phyloP scores from a whole-genome alignment of 208 protist species.

The Acanthamoeba culbertsoni region DNA sequence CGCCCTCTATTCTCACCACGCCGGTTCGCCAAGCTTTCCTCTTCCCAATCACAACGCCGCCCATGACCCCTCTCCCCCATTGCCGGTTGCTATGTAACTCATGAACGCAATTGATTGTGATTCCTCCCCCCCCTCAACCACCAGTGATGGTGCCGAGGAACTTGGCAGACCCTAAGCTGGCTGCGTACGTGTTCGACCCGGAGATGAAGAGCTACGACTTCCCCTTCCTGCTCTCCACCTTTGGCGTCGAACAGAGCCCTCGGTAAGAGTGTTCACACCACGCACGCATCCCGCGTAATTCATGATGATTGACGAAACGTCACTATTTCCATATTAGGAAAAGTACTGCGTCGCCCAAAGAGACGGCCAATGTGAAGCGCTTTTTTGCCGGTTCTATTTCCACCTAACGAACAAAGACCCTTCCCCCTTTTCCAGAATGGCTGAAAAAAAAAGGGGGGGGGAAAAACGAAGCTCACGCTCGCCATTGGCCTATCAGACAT shows the following conservation, averaged over 20 bases:
- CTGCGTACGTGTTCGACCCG: slow-evolving; percentile 40
- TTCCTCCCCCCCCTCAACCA: not conserved
- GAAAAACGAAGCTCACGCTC: no score
- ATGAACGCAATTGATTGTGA: not conserved
- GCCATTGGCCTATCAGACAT: not conserved
- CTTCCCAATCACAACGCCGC: no score
- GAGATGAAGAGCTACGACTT: slow-evolving; percentile 53
- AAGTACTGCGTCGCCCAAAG: not conserved
- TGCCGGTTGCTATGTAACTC: no score
- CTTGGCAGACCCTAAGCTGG: slow-evolving; percentile 3
- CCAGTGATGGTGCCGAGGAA: not conserved
- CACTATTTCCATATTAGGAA: not conserved
- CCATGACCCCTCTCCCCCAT: not conserved
- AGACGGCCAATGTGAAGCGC: not conserved
- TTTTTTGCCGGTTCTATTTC: not conserved
- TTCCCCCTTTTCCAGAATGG: no score
- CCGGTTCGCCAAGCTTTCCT: no score
- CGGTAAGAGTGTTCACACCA: no score
- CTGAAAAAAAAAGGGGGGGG: no score
- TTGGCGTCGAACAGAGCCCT: not conserved
- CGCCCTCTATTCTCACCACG: not conserved
- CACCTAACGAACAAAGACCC: no score
- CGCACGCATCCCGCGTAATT: no score
- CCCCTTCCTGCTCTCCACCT: not conserved
- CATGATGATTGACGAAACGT: not conserved